Conservation (phyloP, 2,329 filamentous ascomycete species). For the Exserohilum rostratum region DNA sequence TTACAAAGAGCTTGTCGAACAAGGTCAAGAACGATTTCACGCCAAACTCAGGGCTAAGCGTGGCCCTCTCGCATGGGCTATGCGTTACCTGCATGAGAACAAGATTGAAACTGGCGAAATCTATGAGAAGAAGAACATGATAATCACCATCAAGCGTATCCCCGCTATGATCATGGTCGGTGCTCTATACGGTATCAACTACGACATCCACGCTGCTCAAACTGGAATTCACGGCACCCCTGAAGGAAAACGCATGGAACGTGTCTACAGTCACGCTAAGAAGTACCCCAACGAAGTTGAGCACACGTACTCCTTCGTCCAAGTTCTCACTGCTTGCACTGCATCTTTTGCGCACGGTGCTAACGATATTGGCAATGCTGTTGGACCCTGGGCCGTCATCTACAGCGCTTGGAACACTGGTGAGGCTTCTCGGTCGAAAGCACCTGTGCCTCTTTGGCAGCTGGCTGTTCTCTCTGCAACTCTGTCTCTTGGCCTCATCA, state of each 20-base stretch:
- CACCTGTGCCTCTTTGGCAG: slow-evolving; percentile 75
- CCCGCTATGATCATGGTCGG: slow-evolving; percentile 70
- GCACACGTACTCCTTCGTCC: slow-evolving; percentile 56
- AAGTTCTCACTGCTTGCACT: slow-evolving; percentile 55
- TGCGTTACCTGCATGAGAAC: slow-evolving; percentile 77
- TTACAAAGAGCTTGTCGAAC: slow-evolving; percentile 67
- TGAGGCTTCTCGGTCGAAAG: slow-evolving; percentile 64
- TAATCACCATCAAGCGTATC: slow-evolving; percentile 66
- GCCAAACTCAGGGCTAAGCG: slow-evolving; percentile 66
- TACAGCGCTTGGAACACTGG: slow-evolving; percentile 61
- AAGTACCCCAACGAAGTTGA: slow-evolving; percentile 49
- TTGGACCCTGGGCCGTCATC: slow-evolving; percentile 48
- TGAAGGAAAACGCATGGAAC: slow-evolving; percentile 73
- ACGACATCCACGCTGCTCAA: slow-evolving; percentile 82
- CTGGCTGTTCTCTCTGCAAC: slow-evolving; percentile 70
- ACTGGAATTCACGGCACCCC: slow-evolving; percentile 72
- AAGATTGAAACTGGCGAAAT: slow-evolving; percentile 73
- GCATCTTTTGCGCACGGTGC: slow-evolving; percentile 66
- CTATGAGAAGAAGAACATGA: slow-evolving; percentile 76
- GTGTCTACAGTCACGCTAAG: slow-evolving; percentile 62
- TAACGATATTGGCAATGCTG: slow-evolving; percentile 63
- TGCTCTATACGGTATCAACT: slow-evolving; percentile 75
- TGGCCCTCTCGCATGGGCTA: slow-evolving; percentile 81
- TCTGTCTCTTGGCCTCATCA: slow-evolving; percentile 70
- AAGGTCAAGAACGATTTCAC: slow-evolving; percentile 65